Conservation (phyloP, 345 rosid species). For the Salix koriyanagi region DNA sequence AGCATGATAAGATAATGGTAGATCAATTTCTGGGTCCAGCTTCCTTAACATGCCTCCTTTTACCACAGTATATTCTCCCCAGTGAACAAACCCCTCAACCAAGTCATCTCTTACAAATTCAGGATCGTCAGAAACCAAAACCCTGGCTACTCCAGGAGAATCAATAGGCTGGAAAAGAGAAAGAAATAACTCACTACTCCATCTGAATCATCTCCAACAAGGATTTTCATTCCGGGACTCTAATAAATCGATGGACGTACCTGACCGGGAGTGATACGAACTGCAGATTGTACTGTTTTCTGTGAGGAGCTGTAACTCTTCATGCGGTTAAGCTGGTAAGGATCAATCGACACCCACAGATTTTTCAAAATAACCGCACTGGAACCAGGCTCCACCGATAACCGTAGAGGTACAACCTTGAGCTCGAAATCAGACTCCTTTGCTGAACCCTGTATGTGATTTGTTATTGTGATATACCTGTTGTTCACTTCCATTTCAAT, state of each 20-base stretch:
- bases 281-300: not conserved
- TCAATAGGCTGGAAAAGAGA: constrained; percentile 37
- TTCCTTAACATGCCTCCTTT: constrained; percentile 40
- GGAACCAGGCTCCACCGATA: constrained; percentile 27
- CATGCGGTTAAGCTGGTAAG: constrained; percentile 54
- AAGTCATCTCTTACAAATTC: constrained; percentile 43
- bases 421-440: constrained; percentile 40
- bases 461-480: constrained; percentile 34
- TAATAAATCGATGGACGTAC: constrained; percentile 12
- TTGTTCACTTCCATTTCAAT: constrained; percentile 12
- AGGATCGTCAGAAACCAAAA: constrained; percentile 44
- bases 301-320: constrained; percentile 46
- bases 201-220: not conserved
- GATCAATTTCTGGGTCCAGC: constrained; percentile 48
- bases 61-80: constrained; percentile 51
- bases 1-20: constrained; percentile 52
- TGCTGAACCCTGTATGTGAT: constrained; percentile 33
- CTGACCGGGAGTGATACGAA: constrained; percentile 35
- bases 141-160: constrained; percentile 50
- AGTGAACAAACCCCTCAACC: constrained; percentile 40
- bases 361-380: constrained; percentile 37
- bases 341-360: constrained; percentile 52
- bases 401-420: constrained; percentile 17
- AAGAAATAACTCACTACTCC: no score
- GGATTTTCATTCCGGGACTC: not conserved